Percentiles rank a stretch among this genome's conserved stretches.
Evolutionary conservation across 2,329 filamentous ascomycete species (phyloP).

Genomic region (Diaporthe sp.): DNA sequence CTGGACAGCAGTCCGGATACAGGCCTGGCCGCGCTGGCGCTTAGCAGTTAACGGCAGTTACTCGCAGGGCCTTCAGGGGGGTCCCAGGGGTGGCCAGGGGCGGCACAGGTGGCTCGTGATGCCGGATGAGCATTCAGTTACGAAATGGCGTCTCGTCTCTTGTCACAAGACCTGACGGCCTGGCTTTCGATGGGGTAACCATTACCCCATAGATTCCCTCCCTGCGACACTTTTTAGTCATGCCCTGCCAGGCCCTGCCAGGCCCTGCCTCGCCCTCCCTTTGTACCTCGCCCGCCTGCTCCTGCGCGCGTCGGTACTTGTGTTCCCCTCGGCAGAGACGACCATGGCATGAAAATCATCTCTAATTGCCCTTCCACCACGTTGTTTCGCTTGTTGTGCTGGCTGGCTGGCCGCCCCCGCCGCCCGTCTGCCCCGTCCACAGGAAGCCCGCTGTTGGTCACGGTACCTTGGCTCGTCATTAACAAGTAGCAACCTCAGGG

Average conservation of each 20-base stretch:
- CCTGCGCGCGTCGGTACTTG: not conserved
- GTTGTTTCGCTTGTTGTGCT: constrained; percentile 25
- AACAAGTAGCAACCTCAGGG: constrained; percentile 25
- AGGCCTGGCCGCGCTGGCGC: constrained; percentile 30
- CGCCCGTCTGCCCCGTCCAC: constrained; percentile 4
- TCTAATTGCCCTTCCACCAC: constrained; percentile 15
- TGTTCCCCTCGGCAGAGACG: not conserved
- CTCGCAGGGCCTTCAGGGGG: constrained; percentile 4
- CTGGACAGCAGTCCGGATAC: constrained; percentile 13
- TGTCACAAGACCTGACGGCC: constrained; percentile 42
- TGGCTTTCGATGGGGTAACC: constrained; percentile 47
- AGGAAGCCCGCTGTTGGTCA: not conserved
- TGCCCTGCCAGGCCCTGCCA: constrained; percentile 25
- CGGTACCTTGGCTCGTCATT: not conserved
- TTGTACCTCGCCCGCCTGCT: constrained; percentile 16
- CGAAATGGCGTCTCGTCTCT: constrained; percentile 42
- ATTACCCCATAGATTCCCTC: constrained; percentile 46
- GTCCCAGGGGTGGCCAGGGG: constrained; percentile 13
- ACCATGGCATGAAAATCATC: constrained; percentile 17
- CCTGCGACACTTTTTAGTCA: constrained; percentile 39
- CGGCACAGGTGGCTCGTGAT: constrained; percentile 36
- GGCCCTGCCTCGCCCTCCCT: too few species aligned
- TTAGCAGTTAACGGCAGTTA: constrained; percentile 41
- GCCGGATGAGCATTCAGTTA: constrained; percentile 44
- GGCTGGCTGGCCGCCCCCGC: not conserved